phyloP scores from a whole-genome alignment of 257 asterid genomes.

The Mentha longifolia region DNA sequence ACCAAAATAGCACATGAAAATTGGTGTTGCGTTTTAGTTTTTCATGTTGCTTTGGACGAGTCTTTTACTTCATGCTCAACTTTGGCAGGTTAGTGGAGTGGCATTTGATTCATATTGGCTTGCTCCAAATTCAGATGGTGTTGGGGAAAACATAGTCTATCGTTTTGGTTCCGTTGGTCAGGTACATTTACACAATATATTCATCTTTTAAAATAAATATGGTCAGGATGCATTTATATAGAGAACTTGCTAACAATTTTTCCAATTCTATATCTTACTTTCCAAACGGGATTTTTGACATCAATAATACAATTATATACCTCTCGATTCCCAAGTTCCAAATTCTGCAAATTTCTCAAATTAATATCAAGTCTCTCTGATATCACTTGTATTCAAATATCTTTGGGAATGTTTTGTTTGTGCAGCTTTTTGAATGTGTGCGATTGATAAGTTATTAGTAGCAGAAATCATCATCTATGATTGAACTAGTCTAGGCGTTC shows the following conservation, averaged over 20 bases:
- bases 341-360: not conserved
- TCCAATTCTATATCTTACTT: too few relatives aligned
- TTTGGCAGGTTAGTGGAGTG: slow-evolving; percentile 94
- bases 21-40: slow-evolving; percentile 13
- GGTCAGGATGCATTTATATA: not conserved
- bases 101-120: slow-evolving; percentile 96
- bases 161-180: slow-evolving; percentile 99
- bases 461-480: not conserved
- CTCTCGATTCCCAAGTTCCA: not conserved
- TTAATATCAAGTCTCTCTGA: not conserved
- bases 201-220: slow-evolving; percentile 10
- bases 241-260: too few relatives aligned
- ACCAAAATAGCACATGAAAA: not conserved
- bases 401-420: not conserved
- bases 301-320: too few relatives aligned
- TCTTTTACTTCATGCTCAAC: slow-evolving; percentile 33
- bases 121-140: slow-evolving; percentile 85
- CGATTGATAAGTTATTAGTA: not conserved
- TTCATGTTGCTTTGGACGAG: slow-evolving; percentile 22
- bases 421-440: not conserved
- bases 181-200: slow-evolving; percentile 52
- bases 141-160: slow-evolving; percentile 81
- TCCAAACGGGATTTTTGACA: too few relatives aligned
- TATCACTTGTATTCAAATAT: not conserved
- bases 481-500: not conserved